Conservation (phyloP, 768 basidiomycete species). For the Pleurotus eryngii region DNA sequence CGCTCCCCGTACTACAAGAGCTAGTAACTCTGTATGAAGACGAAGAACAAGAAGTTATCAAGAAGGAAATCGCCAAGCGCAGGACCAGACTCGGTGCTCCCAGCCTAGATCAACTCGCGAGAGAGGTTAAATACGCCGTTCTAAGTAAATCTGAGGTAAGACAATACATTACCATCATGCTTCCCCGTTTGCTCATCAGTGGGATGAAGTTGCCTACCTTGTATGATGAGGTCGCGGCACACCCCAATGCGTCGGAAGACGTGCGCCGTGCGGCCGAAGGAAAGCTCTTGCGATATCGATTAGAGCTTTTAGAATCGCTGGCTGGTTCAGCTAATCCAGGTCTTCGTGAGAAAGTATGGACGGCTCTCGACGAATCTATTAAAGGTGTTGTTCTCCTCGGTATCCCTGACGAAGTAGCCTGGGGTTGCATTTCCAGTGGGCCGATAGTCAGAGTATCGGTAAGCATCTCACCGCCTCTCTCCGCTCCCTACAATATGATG, state of each 20-base stretch:
- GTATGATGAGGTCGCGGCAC: conserved; percentile 79
- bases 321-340: conserved; percentile 35
- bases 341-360: conserved; percentile 45
- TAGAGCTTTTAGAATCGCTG: conserved; percentile 58
- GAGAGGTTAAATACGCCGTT: conserved; percentile 66
- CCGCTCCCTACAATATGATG: background rate
- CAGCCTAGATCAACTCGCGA: conserved; percentile 52
- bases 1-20: conserved; percentile 71
- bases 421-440: conserved; percentile 76
- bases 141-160: conserved; percentile 58
- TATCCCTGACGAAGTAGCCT: conserved; percentile 78
- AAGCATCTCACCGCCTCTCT: conserved; percentile 11
- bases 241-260: conserved; percentile 74
- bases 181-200: too few species aligned
- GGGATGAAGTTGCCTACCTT: conserved; percentile 56
- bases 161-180: background rate
- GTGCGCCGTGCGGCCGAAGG: conserved; percentile 75
- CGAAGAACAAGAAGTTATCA: conserved; percentile 54
- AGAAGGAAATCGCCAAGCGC: conserved; percentile 72
- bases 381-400: conserved; percentile 73
- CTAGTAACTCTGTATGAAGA: conserved; percentile 60
- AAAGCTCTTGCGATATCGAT: conserved; percentile 66
- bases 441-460: conserved; percentile 68
- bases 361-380: conserved; percentile 69
- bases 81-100: conserved; percentile 73